Base-by-base conservation (phyloP, 1,139 yeast species). In the Debaryomyces subglobosus region DNA sequence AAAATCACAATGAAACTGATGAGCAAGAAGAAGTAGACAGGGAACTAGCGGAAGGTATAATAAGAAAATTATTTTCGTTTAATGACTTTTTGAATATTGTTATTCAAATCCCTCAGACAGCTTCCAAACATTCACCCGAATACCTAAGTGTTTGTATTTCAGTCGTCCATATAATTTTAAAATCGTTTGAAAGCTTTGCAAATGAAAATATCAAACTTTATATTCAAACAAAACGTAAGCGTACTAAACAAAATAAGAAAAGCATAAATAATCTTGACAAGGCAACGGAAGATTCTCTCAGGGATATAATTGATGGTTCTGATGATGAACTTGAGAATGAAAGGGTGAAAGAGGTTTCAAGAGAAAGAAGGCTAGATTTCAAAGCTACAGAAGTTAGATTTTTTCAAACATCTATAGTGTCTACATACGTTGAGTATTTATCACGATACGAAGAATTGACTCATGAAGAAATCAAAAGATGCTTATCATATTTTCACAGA, bases 401-500 rank as follows among this genome's bases (percentile, higher is more conserved):
- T 50, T 75, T 76, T 54, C 78, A 74, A 45, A 65, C 74, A 5
- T 59, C 68, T 0, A 74, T 69, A 8, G 72, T 85, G 8, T 69
- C 80, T n/a, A 71, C 85, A 2, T 83, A 82, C 57, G 74, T 81
- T 47, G 76, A 72, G 32, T 79, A 74, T 48, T 63, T 84, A 23
- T 62, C 72, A 1, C 74, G 86, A 52, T 90, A 74, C 60, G 74
- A 72, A 46, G 96, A 91, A 51, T 68, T 92, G 43, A 68, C 78
- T 0, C 81, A 79, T 45, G 76, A 71, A 10, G 86, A 86, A 49
- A 71, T 94, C 43, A 85, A 84, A 57, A 76, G 79, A 49, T 84
- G 87, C 18, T 62, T 94, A 25, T 74, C 85, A 1, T 92, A 83
- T 61, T 84, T 91, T 59, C 91, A 89, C 61, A 73, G 89, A 34